phyloP scores from a whole-genome alignment of 2,329 filamentous ascomycete genomes.

The Didymella sp. region DNA sequence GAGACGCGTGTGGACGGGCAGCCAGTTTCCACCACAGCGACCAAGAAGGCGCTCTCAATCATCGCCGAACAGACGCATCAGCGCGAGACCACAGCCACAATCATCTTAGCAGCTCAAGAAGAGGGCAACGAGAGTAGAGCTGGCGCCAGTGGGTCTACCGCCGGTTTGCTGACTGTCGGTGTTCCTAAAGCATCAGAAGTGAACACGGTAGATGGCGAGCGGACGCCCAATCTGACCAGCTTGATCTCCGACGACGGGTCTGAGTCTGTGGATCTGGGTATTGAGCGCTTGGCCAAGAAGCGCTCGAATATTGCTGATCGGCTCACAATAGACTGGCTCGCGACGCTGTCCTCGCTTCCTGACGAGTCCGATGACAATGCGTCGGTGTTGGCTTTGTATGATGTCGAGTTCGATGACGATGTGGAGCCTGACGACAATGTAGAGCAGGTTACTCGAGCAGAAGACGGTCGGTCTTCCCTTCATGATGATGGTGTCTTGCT shows the following conservation, averaged over 20 bases:
- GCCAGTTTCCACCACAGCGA: neutral
- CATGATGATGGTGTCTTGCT: neutral
- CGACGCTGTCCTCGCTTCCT: neutral
- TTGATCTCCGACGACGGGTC: neutral
- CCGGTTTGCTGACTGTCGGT: neutral
- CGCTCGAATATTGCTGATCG: neutral
- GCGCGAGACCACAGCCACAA: neutral
- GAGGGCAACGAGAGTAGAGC: neutral
- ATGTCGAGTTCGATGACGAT: neutral
- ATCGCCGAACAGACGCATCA: neutral
- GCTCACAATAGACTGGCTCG: neutral
- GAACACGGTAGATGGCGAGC: neutral
- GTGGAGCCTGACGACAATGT: neutral
- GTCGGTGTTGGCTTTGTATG: neutral
- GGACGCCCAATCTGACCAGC: neutral
- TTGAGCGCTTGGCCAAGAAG: neutral
- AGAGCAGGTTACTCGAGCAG: neutral
- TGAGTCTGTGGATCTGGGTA: neutral
- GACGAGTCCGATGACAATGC: neutral
- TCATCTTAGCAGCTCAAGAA: too few species aligned
- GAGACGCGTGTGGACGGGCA: constrained; percentile 1
- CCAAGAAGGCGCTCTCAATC: neutral
- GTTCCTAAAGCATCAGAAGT: neutral
- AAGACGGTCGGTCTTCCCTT: neutral
- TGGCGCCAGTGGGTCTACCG: neutral